Base-by-base conservation (phyloP, 495 filamentous ascomycete species). In the Penicillium manginii region DNA sequence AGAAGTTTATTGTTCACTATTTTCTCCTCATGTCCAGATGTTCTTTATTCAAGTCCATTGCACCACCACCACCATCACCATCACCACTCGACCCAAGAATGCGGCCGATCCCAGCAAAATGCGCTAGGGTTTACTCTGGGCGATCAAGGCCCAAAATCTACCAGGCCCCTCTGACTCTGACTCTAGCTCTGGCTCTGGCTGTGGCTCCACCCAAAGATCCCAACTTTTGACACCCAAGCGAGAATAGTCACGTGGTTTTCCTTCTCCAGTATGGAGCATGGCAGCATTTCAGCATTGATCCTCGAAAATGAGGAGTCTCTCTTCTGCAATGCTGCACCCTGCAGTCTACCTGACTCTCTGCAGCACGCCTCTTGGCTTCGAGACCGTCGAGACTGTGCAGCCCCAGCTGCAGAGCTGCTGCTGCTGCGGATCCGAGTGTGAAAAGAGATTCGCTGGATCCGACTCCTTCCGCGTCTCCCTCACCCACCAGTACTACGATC, bases 401-500 rank as follows among this genome's bases (percentile, higher is more conserved):
- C 26, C 6, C 26, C 26, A 29, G 26, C 26, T 29, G 26, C 26
- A 29, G 26, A 29, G 26, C 26, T 29, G 26, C 26, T 29, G 26
- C 26, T 29, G 31, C n/a, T 26, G 43, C 33, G 46, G 12, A 37
- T 32, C 46, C 40, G 15, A 56, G 6, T 0, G 31, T 42, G 19
- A 50, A 23, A 31, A n/a, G 35, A 39, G 55, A 52, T 35, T 50
- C 21, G 42, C 23, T 45, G 57, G 46, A 58, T 67, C 67, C 67
- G 67, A 70, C 31, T 59, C 64, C 60, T 70, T 65, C 67, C 67
- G 67, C 54, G 49, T 54, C 22, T 50, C 46, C 45, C 21, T 50
- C 57, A 47, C 26, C 37, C 33, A 39, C 55, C 52, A 50, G 42
- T 58, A 66, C 61, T 26, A 40, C 45, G 40, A 54, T 62, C 52